Evolutionary conservation across 2,329 filamentous ascomycete species (phyloP).

Genomic region (Alternaria rosae): DNA sequence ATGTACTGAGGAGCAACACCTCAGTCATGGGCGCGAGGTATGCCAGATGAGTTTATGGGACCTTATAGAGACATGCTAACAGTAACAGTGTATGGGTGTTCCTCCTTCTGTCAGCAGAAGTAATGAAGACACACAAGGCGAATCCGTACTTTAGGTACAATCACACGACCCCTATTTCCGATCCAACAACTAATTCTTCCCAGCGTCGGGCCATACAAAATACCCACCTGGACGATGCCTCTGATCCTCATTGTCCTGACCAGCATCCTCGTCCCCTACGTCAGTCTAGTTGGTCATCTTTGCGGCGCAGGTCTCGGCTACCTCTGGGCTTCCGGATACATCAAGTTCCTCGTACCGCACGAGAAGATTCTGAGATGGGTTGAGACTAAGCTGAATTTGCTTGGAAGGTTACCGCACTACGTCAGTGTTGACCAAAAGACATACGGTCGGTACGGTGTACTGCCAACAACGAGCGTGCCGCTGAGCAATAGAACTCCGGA

Average conservation of each 20-base stretch:
- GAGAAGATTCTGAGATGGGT: conserved; percentile 88
- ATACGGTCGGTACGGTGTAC: conserved; percentile 87
- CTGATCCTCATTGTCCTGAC: conserved; percentile 78
- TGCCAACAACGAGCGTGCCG: conserved; percentile 61
- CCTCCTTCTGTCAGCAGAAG: conserved; percentile 82
- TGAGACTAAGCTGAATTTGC: conserved; percentile 84
- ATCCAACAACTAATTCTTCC: conserved; percentile 10
- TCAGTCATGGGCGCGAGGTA: conserved; percentile 84
- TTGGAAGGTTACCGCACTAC: conserved; percentile 86
- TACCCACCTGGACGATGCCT: conserved; percentile 92
- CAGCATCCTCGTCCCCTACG: conserved; percentile 78
- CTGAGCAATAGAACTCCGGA: conserved; percentile 38
- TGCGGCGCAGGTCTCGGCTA: conserved; percentile 87
- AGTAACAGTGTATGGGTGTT: conserved; percentile 86
- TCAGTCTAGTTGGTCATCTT: conserved; percentile 85
- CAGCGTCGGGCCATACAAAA: conserved; percentile 68
- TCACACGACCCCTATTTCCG: conserved; percentile 43
- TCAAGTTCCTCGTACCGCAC: conserved; percentile 87
- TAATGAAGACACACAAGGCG: conserved; percentile 81
- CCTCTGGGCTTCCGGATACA: conserved; percentile 84
- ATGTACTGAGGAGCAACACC: conserved; percentile 74
- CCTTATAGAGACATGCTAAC: background rate
- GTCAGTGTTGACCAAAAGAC: conserved; percentile 96
- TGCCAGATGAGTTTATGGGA: conserved; percentile 21
- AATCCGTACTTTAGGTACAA: conserved; percentile 76